Evolutionary conservation across 2,329 filamentous ascomycete species (phyloP), one percentile per base, ranked within the genome.

Genomic region (Epichloe gansuensis): DNA sequence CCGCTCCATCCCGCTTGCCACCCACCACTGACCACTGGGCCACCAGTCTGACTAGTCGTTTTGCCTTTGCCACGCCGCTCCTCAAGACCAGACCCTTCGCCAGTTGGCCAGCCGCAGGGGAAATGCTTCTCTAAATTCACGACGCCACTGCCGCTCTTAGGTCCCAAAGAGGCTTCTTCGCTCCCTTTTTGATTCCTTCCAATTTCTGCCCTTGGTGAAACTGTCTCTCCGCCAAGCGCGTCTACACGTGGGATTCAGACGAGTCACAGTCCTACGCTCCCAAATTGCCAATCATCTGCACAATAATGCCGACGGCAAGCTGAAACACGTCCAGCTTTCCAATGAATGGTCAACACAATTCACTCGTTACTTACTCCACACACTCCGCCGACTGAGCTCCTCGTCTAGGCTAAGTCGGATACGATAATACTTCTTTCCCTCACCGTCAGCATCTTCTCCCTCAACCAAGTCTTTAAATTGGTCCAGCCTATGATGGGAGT

Each of bases 401-500:
- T 36, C 13, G 17, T 35, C 27, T 44, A 35, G 23, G 39, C 40
- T 44, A 15, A 47, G 47, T 21, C 4, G 31, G 39, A 36, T 34
- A 13, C 35, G 21, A 34, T 11, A 15, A 36, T 7, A 40, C 23
- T 25, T 25, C 25, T 8, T 39, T 5, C 15, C 15, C 36, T n/a
- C 36, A n/a, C 7, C 36, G 13, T n/a, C 13, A n/a, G 9, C 21
- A 17, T 49, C 15, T 13, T 12, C 40, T 9, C 43, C 34, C 39
- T 27, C 34, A 15, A 9, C n/a, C 27, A 13, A 9, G 27, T 31
- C 8, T 11, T 15, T 21, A n/a, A 36, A 15, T 34, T 9, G 6
- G n/a, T 17, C 9, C 25, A 31, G 17, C 36, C 27, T 21, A 53
- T 8, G 13, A 54, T 54, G 53, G 53, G 53, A 39, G 35, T 53